Evolutionary conservation across 495 filamentous ascomycete genomes (phyloP), one percentile per base, ranked within the genome.

Genomic region (Penicillium malachiteum): DNA sequence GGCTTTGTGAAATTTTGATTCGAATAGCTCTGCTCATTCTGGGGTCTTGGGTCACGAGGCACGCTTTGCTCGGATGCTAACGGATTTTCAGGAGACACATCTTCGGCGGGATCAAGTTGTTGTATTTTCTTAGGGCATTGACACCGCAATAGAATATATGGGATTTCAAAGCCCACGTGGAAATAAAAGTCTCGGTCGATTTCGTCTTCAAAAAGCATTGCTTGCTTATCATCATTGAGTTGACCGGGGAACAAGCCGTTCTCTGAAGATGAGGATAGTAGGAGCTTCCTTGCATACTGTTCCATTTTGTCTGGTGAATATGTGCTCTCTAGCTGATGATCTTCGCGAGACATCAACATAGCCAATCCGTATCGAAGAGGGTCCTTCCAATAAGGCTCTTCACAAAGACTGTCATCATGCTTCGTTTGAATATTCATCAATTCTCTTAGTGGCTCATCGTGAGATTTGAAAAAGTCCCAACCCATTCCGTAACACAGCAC

Each of bases 341-440:
- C n/a, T 21, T 32, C 6, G 2, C 26, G 7, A 9, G 44, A n/a
- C 44, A 47, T 47, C n/a, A 21, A n/a, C 7, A 47, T 31, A 9
- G 44, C 44, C 10, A 47, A 18, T 26, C 44, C 44, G n/a, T 47
- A 47, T 7, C 44, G 44, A 12, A 47, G 44, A 9, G 44, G 44
- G 10, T 31, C 31, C 8, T 47, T 18, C 44, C 44, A 47, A n/a
- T 47, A 9, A 3, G 44, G 1, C n/a, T 47, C 44, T 21, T 47
- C 44, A 18, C 26, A 31, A 14, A n/a, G 7, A 14, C 8, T 18
- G 9, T 47, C 18, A 31, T 47, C 44, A 31, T 47, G 44, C 5
- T 30, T 7, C 8, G 12, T 32, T 47, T 47, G 44, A 12, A 9
- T 18, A 3, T 32, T 21, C 7, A 47, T 31, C 44, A 47, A 31